phyloP scores from a whole-genome alignment of 2,329 filamentous ascomycete species.

The Aschersonia sp. region DNA sequence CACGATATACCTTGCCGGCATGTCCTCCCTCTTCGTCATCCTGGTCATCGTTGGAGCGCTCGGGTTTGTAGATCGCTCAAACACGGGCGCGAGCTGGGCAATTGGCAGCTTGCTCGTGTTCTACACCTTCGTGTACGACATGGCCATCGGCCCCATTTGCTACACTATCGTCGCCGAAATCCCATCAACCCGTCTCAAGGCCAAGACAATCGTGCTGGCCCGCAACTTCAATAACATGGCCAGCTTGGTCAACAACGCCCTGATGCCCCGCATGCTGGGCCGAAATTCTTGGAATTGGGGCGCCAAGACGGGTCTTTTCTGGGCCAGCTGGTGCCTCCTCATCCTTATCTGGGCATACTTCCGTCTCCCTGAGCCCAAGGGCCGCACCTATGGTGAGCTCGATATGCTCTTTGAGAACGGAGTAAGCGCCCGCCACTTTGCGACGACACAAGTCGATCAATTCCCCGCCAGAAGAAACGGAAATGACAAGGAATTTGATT shows the following conservation, averaged over 20 bases:
- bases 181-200: constrained; percentile 59
- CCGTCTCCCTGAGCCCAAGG: constrained; percentile 22
- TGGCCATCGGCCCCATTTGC: constrained; percentile 68
- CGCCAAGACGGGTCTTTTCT: constrained; percentile 10
- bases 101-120: constrained; percentile 67
- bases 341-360: constrained; percentile 27
- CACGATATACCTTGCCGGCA: constrained; percentile 53
- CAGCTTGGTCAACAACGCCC: constrained; percentile 3
- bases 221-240: constrained; percentile 25
- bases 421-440: constrained; percentile 13
- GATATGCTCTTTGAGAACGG: constrained; percentile 15
- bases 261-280: constrained; percentile 7
- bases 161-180: constrained; percentile 71
- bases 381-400: constrained; percentile 13
- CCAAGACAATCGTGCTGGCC: constrained; percentile 72
- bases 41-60: constrained; percentile 62
- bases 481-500: background rate
- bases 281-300: constrained; percentile 8
- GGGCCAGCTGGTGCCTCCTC: constrained; percentile 17
- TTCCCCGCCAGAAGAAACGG: background rate
- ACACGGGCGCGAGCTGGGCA: constrained; percentile 34
- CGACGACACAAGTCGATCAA: background rate
- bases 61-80: constrained; percentile 33
- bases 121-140: constrained; percentile 57
- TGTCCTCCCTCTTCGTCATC: constrained; percentile 52